Base-by-base conservation (phyloP, 2,329 filamentous ascomycete genomes). In the Bertia moriformis region DNA sequence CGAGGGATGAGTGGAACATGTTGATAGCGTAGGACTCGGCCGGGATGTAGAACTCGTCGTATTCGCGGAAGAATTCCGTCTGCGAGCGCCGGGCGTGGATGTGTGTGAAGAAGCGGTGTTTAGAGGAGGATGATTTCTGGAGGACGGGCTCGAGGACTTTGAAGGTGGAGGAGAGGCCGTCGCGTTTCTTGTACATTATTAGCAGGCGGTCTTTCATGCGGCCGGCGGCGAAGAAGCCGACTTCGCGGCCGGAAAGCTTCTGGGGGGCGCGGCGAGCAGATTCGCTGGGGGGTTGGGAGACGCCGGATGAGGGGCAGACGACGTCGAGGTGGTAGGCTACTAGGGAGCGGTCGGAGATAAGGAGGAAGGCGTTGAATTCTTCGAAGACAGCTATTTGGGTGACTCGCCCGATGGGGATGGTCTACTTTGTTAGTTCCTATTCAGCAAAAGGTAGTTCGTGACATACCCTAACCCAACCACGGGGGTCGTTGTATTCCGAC, bases 21-120 rank as follows among this genome's bases (percentile, higher is more conserved):
- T 95, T 96, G 54, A 98, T 83, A 37, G 84, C 86, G 58, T 82
- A 94, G 57, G 87, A 95, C 55, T 98, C 93, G 2, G 84, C 81
- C 0, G 91, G 91, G 48, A 98, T 88, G 61, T 96, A 98, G 60
- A 98, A 98, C 49, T 96, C 91, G 62, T 98, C 91, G 56, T 88
- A 98, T 54, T 98, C 91, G 45, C 91, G 82, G 76, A 96, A 98
- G 50, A 89, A 89, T 50, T 98, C 91, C 0, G 89, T 95, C 43
- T 73, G 78, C 15, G 86, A 86, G 10, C 32, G 10, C 12, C 15
- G 10, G 32, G 32, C 7, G 7, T 73, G 69, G n/a, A n/a, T n/a
- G n/a, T n/a, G n/a, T n/a, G n/a, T n/a, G 45, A 79, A 78, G 13
- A 79, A 56, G 5, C 85, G 77, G 3, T 77, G 73, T 50, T 80